Evolutionary conservation across 2,329 filamentous ascomycete genomes (phyloP).

Genomic region (Alternaria brassicicola): DNA sequence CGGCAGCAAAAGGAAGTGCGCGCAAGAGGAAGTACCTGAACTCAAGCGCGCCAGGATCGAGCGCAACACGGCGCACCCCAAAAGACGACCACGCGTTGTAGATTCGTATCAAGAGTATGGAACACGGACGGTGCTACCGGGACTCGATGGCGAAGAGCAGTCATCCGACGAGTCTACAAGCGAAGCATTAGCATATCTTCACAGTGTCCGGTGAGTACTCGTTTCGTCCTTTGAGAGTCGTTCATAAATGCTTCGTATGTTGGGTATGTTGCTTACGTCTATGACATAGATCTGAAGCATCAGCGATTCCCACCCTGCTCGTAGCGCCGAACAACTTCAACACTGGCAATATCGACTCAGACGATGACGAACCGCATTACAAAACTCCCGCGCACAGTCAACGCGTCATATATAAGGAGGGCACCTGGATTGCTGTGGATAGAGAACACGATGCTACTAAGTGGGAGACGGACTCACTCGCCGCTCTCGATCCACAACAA

Average conservation of each 20-base stretch:
- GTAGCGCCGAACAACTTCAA: constrained; percentile 52
- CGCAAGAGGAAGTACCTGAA: constrained; percentile 16
- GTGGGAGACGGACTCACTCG: constrained; percentile 8
- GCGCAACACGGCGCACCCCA: not conserved
- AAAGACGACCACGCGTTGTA: constrained; percentile 7
- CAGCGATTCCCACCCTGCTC: constrained; percentile 72
- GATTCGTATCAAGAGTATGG: constrained; percentile 26
- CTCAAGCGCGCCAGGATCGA: constrained; percentile 25
- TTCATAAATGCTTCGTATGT: not conserved
- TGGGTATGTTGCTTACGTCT: constrained; percentile 20
- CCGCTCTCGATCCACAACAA: constrained; percentile 57
- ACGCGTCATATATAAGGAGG: constrained; percentile 74
- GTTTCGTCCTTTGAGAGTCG: not conserved
- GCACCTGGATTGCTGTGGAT: constrained; percentile 71
- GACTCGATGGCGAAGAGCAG: constrained; percentile 34
- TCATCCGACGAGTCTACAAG: constrained; percentile 33
- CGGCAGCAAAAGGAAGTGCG: constrained; percentile 33
- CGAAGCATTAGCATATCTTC: constrained; percentile 45
- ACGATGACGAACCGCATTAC: constrained; percentile 30
- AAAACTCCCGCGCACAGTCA: constrained; percentile 59
- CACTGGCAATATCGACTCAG: constrained; percentile 18
- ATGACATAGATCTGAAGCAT: constrained; percentile 72
- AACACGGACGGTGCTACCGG: constrained; percentile 41
- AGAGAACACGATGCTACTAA: constrained; percentile 14
- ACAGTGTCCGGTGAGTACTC: constrained; percentile 40